Evolutionary conservation across 352 stramenopile species (phyloP).

Genomic region (Globisporangium viniferum): DNA sequence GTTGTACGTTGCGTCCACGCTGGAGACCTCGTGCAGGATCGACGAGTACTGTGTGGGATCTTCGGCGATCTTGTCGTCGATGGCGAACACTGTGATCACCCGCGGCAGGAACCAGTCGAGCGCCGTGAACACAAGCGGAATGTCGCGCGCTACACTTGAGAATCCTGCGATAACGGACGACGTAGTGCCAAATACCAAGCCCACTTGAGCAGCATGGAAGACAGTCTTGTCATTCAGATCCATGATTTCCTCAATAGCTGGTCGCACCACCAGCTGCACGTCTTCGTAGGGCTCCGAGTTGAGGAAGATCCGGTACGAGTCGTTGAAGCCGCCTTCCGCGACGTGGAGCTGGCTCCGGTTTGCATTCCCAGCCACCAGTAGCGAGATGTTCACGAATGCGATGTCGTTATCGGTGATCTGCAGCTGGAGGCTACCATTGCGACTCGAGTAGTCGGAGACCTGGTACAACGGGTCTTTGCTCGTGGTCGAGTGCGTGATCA

Average conservation of each 20-base stretch:
- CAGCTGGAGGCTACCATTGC: slow-evolving; percentile 28
- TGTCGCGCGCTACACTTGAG: slow-evolving; percentile 12
- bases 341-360: slow-evolving; percentile 43
- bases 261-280: slow-evolving; percentile 40
- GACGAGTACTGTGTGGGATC: slow-evolving; percentile 52
- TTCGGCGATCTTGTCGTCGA: slow-evolving; percentile 62
- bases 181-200: slow-evolving; percentile 15
- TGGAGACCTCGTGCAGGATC: slow-evolving; percentile 41
- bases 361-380: slow-evolving; percentile 20
- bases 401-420: slow-evolving; percentile 65
- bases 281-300: slow-evolving; percentile 65
- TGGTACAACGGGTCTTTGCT: slow-evolving; percentile 52
- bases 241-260: slow-evolving; percentile 40
- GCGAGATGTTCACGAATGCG: slow-evolving; percentile 60
- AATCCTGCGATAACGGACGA: slow-evolving; percentile 12
- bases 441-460: slow-evolving; percentile 26
- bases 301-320: slow-evolving; percentile 60
- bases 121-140: slow-evolving; percentile 61
- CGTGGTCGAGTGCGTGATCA: slow-evolving; percentile 46
- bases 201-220: slow-evolving; percentile 30
- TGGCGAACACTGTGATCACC: slow-evolving; percentile 49
- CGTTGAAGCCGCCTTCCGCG: slow-evolving; percentile 74
- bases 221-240: slow-evolving; percentile 30
- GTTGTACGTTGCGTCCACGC: slow-evolving; percentile 59
- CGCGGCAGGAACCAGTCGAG: slow-evolving; percentile 49